Base-by-base conservation (phyloP, 345 rosid genomes). In the Eucalyptus brandiana region DNA sequence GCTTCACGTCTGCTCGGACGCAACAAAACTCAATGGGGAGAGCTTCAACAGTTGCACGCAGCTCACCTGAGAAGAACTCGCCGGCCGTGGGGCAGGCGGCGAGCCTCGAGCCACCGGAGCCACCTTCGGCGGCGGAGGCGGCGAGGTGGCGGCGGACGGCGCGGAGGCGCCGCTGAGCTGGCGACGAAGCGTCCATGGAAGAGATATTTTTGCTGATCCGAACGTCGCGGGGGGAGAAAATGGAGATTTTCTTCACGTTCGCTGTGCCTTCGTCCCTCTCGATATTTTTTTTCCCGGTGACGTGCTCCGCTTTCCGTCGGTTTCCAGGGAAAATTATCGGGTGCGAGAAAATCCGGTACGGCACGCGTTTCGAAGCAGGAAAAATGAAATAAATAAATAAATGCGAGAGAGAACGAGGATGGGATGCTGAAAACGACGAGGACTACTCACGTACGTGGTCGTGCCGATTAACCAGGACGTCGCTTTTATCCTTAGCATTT, bases 101-200 rank as follows among this genome's bases (percentile, higher is more conserved):
- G 89, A 97, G 94, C 67, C 72, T 90, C 21, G 90, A 90, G 87
- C 62, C 26, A 53, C 3, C 90, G 88, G 94, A 81, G 42, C 88
- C 86, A 30, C 88, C 89, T 86, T 48, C 90, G 76, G 44, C 87
- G n/a, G 88, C 92, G 89, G 90, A 89, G 90, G 94, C 47, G 50
- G 89, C 44, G 88, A 97, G 96, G 88, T 97, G 99, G 88, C 91
- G 93, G 90, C 93, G 91, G 86, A 98, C 93, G 87, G 98, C 91
- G 62, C 92, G 86, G 86, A 98, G 90, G 86, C 99, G 98, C 91
- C 97, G 98, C 87, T 95, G 96, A 86, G 98, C 96, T 85, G 91
- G 34, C 62, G 89, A 50, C 24, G 87, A 65, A 47, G 47, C 87
- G 37, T 87, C 89, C 89, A 81, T 88, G 3, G 37, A 26, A 11